A percentile compares a stretch with the other conserved stretches of the same genome.
Evolutionary conservation across 805 yeast genomes (phyloP).

Genomic region (Ogataea haglerorum): DNA sequence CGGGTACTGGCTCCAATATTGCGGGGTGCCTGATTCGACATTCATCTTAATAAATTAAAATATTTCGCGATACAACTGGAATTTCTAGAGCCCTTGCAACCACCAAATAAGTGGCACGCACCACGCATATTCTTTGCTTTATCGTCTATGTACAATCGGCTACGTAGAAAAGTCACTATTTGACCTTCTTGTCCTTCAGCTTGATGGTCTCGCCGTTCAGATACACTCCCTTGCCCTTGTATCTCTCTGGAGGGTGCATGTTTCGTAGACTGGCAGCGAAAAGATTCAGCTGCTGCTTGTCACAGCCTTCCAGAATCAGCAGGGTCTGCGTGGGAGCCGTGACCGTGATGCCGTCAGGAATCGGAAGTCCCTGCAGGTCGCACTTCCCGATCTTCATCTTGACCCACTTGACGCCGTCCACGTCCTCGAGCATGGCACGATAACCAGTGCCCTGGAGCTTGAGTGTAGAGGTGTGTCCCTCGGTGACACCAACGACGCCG

Average conservation of each 20-base stretch:
- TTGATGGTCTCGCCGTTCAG: conserved; percentile 88
- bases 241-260: conserved; percentile 95
- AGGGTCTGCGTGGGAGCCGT: conserved; percentile 82
- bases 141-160: background rate
- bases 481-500: conserved; percentile 82
- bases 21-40: conserved; percentile 5
- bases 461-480: conserved; percentile 85
- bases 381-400: conserved; percentile 87
- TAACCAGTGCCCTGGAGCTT: conserved; percentile 96
- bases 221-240: conserved; percentile 96
- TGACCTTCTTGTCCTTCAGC: conserved; percentile 89
- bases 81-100: background rate
- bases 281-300: conserved; percentile 80
- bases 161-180: conserved; percentile 42
- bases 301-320: conserved; percentile 77
- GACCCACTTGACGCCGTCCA: conserved; percentile 52
- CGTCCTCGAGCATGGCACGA: conserved; percentile 74
- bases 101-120: no score
- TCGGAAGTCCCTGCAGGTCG: conserved; percentile 65
- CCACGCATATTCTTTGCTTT: background rate
- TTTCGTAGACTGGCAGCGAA: conserved; percentile 87
- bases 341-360: conserved; percentile 77
- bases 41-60: conserved; percentile 6
- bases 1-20: conserved; percentile 12
- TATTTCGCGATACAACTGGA: background rate